Evolutionary conservation across 768 basidiomycete species (phyloP).

Genomic region (Russula vinacea): DNA sequence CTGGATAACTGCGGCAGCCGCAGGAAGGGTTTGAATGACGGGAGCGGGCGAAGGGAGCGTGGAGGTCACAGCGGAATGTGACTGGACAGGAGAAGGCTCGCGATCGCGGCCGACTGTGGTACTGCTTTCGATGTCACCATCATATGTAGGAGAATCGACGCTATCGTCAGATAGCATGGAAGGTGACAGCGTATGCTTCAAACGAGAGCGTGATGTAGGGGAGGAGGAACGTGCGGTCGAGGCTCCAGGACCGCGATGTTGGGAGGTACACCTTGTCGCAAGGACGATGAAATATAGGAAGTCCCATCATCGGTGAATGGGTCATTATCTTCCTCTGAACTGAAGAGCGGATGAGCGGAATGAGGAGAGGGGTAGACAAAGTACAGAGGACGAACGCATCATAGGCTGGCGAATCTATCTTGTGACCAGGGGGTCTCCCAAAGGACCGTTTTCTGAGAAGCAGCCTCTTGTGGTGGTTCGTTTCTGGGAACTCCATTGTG

Average conservation of each 20-base stretch:
- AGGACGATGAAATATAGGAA: slow-evolving; percentile 46
- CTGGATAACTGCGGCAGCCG: slow-evolving; percentile 12
- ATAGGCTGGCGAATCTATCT: slow-evolving; percentile 69
- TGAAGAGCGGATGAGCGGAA: slow-evolving; percentile 38
- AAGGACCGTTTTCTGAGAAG: slow-evolving; percentile 58
- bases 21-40: slow-evolving; percentile 20
- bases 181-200: slow-evolving; percentile 42
- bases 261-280: slow-evolving; percentile 30
- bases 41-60: slow-evolving; percentile 28
- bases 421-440: slow-evolving; percentile 57
- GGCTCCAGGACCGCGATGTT: slow-evolving; percentile 29
- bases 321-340: slow-evolving; percentile 87
- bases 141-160: slow-evolving; percentile 84
- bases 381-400: slow-evolving; percentile 48
- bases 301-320: slow-evolving; percentile 74
- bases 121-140: slow-evolving; percentile 83
- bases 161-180: slow-evolving; percentile 59
- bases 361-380: slow-evolving; percentile 28
- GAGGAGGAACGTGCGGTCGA: slow-evolving; percentile 22
- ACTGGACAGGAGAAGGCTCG: slow-evolving; percentile 34
- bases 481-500: slow-evolving; percentile 26
- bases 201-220: slow-evolving; percentile 29
- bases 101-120: slow-evolving; percentile 55
- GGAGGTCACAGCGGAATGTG: slow-evolving; percentile 32
- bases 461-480: slow-evolving; percentile 30